Evolutionary conservation across 2,329 filamentous ascomycete genomes (phyloP).

Genomic region (Ophiostoma ulmi): DNA sequence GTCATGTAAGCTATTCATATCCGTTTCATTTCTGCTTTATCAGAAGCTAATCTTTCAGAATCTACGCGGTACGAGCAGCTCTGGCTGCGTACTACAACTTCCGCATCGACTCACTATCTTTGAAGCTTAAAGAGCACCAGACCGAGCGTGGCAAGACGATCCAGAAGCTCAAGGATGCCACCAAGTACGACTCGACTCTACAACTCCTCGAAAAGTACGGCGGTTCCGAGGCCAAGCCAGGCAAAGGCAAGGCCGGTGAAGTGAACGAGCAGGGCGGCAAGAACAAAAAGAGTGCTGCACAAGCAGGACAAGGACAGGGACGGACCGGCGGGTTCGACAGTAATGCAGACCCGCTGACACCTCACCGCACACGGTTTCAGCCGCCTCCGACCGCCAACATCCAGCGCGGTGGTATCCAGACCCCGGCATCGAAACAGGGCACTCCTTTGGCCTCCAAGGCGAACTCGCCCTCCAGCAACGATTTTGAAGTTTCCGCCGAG

Average conservation of each 20-base stretch:
- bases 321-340: not conserved
- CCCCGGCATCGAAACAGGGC: conserved; percentile 10
- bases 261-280: not conserved
- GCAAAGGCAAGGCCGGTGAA: conserved; percentile 30
- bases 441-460: not conserved
- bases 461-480: not conserved
- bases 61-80: conserved; percentile 65
- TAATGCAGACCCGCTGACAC: conserved; percentile 25
- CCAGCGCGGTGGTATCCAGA: conserved; percentile 33
- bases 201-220: conserved; percentile 94
- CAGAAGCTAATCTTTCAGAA: conserved; percentile 46
- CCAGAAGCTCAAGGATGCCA: conserved; percentile 88
- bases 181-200: conserved; percentile 91
- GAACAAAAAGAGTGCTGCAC: not conserved
- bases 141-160: conserved; percentile 81
- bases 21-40: not conserved
- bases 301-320: not conserved
- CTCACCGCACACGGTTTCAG: conserved; percentile 45
- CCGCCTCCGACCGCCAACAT: conserved; percentile 63
- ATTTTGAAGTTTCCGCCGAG: conserved; percentile 49
- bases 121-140: conserved; percentile 67
- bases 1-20: conserved; percentile 53
- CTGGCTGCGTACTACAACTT: conserved; percentile 73
- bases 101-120: conserved; percentile 65
- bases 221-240: conserved; percentile 51